A percentile compares a stretch with the other conserved stretches of the same genome.
phyloP scores from a whole-genome alignment of 306 rosid genomes.

The Glycine tomentella region DNA sequence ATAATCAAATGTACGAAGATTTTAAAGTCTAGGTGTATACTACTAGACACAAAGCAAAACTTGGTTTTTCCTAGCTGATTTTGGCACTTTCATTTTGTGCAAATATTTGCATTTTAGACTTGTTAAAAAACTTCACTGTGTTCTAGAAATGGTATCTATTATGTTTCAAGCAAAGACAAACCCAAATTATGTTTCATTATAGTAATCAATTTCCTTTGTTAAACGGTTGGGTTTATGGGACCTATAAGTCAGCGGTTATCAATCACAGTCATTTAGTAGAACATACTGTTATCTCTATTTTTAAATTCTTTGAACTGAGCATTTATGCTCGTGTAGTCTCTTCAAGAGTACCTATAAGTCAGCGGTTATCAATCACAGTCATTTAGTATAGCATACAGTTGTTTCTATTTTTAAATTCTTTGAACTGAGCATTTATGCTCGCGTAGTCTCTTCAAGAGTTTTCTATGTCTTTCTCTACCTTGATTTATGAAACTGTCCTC shows the following conservation, averaged over 20 bases:
- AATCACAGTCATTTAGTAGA: conserved; percentile 3
- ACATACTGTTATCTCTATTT: conserved; percentile 19
- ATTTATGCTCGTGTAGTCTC: conserved; percentile 3
- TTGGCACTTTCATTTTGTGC: background rate
- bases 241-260: conserved; percentile 1
- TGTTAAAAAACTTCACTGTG: background rate
- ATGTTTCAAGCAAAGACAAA: background rate
- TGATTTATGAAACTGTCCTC: conserved; percentile 17
- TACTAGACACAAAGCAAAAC: conserved; percentile 9
- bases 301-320: background rate
- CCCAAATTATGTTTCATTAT: background rate
- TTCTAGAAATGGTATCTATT: background rate
- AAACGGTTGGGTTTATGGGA: background rate
- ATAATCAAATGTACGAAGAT: conserved; percentile 18
- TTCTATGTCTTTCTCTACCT: conserved; percentile 26
- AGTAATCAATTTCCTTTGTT: conserved; percentile 9
- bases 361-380: conserved; percentile 5
- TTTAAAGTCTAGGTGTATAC: background rate
- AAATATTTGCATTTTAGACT: conserved; percentile 24
- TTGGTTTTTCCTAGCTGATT: conserved; percentile 29
- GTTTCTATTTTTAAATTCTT: background rate
- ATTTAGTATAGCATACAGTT: conserved; percentile 12
- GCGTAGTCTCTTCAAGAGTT: background rate
- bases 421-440: conserved; percentile 13
- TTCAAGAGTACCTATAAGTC: conserved; percentile 9